Percentiles rank a stretch among this genome's conserved stretches.
phyloP scores from a whole-genome alignment of 106 monocot species.

The Dendrobium officinale region DNA sequence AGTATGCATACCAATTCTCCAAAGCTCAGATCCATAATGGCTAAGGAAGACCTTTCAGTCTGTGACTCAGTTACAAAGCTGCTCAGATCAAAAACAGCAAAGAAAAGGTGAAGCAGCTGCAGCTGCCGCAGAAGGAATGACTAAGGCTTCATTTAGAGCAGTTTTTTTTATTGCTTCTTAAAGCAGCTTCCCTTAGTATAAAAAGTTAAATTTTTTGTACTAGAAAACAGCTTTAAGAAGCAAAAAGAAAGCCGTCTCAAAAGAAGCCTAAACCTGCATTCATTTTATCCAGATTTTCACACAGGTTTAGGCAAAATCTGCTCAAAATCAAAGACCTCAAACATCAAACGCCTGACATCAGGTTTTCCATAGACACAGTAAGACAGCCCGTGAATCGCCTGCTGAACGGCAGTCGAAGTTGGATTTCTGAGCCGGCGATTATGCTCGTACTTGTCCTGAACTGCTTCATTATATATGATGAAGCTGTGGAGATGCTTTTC shows the following conservation, averaged over 20 bases:
- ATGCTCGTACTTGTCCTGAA: slow-evolving; percentile 84
- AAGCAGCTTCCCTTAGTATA: too few relatives aligned
- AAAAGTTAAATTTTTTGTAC: too few relatives aligned
- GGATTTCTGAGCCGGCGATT: slow-evolving; percentile 84
- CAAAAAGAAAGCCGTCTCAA: too few relatives aligned
- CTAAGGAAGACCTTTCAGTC: too few relatives aligned
- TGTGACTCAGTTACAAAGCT: too few relatives aligned
- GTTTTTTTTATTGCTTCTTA: too few relatives aligned
- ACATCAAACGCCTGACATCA: slow-evolving; percentile 93
- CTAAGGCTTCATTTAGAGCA: not conserved
- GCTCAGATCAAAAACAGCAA: not conserved
- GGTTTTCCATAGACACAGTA: slow-evolving; percentile 91
- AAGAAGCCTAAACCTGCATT: not conserved
- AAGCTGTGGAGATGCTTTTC: slow-evolving; percentile 77
- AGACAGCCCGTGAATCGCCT: slow-evolving; percentile 81
- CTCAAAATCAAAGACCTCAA: slow-evolving; percentile 95
- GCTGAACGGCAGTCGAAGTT: slow-evolving; percentile 71
- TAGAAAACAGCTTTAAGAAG: too few relatives aligned
- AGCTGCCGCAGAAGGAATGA: not conserved
- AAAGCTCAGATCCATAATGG: too few relatives aligned
- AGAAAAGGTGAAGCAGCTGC: not conserved
- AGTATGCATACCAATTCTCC: too few relatives aligned
- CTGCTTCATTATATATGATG: slow-evolving; percentile 71
- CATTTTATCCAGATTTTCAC: slow-evolving; percentile 7
- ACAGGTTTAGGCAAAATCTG: slow-evolving; percentile 80